phyloP scores from a whole-genome alignment of 2,329 filamentous ascomycete species.

The Hymenoscyphus occultus region DNA sequence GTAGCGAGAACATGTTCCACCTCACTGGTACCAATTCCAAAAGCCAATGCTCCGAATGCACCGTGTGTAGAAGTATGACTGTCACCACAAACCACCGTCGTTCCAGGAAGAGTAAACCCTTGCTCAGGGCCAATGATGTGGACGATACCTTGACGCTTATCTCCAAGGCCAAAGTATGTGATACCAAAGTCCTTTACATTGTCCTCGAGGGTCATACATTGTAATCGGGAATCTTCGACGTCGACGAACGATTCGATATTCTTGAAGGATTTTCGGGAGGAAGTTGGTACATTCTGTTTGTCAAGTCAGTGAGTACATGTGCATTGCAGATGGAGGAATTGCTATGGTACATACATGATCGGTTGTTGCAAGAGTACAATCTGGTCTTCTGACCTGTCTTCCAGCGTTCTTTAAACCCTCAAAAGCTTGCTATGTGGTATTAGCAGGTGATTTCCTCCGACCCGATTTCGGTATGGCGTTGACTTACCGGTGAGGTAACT shows the following conservation, averaged over 20 bases:
- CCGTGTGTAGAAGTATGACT: constrained; percentile 98
- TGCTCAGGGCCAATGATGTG: constrained; percentile 98
- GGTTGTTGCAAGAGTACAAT: constrained; percentile 94
- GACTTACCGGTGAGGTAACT: constrained; percentile 87
- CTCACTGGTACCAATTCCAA: constrained; percentile 96
- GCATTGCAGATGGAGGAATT: constrained; percentile 7
- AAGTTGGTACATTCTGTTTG: constrained; percentile 83
- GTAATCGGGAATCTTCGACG: constrained; percentile 86
- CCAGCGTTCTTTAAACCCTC: constrained; percentile 89
- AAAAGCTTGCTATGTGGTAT: constrained; percentile 74
- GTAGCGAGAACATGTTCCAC: constrained; percentile 98
- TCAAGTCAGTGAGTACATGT: neutral
- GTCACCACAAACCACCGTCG: constrained; percentile 96
- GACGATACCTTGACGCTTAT: constrained; percentile 96
- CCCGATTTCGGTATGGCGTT: neutral
- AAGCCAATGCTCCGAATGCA: constrained; percentile 90
- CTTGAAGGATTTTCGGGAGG: constrained; percentile 87
- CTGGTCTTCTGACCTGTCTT: constrained; percentile 84
- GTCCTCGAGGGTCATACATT: constrained; percentile 94
- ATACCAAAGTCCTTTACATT: constrained; percentile 96
- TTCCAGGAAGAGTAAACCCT: constrained; percentile 95
- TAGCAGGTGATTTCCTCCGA: neutral
- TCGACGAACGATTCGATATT: constrained; percentile 92
- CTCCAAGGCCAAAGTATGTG: constrained; percentile 94
- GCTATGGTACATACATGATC: constrained; percentile 72